Conservation (phyloP, 495 filamentous ascomycete genomes). For the Aspergillus conjunctus region DNA sequence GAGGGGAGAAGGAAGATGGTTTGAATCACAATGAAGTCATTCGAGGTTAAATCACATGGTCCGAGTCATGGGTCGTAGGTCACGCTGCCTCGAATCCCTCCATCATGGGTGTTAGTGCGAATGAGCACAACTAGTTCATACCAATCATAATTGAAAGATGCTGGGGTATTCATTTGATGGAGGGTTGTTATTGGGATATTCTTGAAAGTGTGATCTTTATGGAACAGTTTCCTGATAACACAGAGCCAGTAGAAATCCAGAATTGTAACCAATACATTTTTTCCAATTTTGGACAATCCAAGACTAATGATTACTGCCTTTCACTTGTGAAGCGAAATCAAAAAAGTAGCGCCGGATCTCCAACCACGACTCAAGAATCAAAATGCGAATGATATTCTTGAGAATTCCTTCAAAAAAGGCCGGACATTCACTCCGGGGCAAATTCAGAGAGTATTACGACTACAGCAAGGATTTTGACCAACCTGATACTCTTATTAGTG, state of each 20-base stretch:
- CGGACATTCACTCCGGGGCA: background rate
- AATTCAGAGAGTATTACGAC: conserved; percentile 18
- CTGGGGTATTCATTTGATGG: too few species aligned
- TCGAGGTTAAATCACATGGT: conserved; percentile 24
- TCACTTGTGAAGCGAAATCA: too few species aligned
- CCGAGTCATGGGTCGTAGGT: conserved; percentile 18
- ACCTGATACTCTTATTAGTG: conserved; percentile 19
- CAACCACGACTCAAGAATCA: too few species aligned
- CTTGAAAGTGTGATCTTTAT: too few species aligned
- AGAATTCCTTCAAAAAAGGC: too few species aligned
- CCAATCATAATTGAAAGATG: background rate
- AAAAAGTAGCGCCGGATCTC: too few species aligned
- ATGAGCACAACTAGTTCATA: background rate
- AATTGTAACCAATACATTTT: too few species aligned
- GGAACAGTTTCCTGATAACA: background rate
- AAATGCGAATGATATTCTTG: too few species aligned
- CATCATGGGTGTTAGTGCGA: conserved; percentile 7
- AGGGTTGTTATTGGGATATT: too few species aligned
- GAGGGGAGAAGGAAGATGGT: background rate
- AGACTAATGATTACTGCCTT: too few species aligned
- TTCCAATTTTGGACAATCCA: too few species aligned
- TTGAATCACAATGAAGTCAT: background rate
- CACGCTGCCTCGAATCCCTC: background rate
- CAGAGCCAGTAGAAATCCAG: background rate
- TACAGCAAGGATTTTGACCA: conserved; percentile 18